A percentile compares a stretch with the other conserved stretches of the same genome.
phyloP scores from a whole-genome alignment of 2,329 filamentous ascomycete species.

The Diaporthe velutina region DNA sequence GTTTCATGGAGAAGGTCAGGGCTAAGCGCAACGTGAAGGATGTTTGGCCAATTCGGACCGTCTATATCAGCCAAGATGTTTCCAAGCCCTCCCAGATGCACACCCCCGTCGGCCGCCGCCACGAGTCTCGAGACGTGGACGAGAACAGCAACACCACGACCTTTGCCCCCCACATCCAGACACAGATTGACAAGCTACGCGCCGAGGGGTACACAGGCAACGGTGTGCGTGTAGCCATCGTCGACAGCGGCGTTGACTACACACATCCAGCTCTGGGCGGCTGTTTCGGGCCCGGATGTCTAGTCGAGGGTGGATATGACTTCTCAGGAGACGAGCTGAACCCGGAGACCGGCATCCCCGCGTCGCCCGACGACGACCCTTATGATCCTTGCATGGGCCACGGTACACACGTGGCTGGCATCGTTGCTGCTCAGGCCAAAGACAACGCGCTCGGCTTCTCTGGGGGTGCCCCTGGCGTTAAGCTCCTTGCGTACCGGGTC shows the following conservation, averaged over 20 bases:
- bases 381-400: constrained; percentile 46
- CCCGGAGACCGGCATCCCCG: constrained; percentile 45
- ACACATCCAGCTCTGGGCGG: constrained; percentile 55
- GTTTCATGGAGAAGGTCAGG: constrained; percentile 19
- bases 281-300: constrained; percentile 53
- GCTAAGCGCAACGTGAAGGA: constrained; percentile 12
- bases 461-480: constrained; percentile 51
- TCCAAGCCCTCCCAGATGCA: background rate
- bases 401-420: constrained; percentile 47
- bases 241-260: constrained; percentile 55
- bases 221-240: constrained; percentile 30
- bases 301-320: constrained; percentile 53
- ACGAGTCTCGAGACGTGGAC: background rate
- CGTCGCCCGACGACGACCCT: constrained; percentile 48
- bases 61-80: background rate
- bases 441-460: constrained; percentile 40
- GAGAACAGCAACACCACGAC: constrained; percentile 13
- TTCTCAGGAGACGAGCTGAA: constrained; percentile 50
- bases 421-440: constrained; percentile 17
- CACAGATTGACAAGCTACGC: constrained; percentile 15
- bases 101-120: background rate
- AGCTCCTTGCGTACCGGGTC: constrained; percentile 49
- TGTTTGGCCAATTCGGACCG: constrained; percentile 10
- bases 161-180: constrained; percentile 7
- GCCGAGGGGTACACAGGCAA: constrained; percentile 16